A percentile compares a stretch with the other conserved stretches of the same genome.
phyloP scores from a whole-genome alignment of 2,329 filamentous ascomycete genomes.

The Fusarium dlaminii region DNA sequence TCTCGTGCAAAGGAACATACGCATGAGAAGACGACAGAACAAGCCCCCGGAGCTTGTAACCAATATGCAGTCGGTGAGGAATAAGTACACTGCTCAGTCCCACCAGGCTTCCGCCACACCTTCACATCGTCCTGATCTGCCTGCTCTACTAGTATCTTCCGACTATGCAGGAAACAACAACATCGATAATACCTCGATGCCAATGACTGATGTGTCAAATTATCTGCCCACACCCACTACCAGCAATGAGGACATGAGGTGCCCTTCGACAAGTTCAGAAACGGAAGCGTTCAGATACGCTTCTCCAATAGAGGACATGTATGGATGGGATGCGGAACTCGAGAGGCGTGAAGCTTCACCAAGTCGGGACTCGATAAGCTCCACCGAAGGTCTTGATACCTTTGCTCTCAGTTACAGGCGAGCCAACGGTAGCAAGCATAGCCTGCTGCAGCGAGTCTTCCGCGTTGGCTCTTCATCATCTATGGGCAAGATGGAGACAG shows the following conservation, averaged over 20 bases:
- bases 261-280: conserved; percentile 18
- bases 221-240: conserved; percentile 48
- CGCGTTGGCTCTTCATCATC: conserved; percentile 36
- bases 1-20: conserved; percentile 39
- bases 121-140: background rate
- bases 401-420: conserved; percentile 36
- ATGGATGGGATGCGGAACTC: conserved; percentile 64
- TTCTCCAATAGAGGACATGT: conserved; percentile 50
- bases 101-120: background rate
- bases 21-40: conserved; percentile 34
- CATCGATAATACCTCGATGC: background rate
- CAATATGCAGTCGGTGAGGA: background rate
- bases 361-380: conserved; percentile 15
- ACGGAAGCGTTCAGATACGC: conserved; percentile 25
- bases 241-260: conserved; percentile 26
- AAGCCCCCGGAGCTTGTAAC: conserved; percentile 20
- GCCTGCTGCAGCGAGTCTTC: conserved; percentile 40
- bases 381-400: conserved; percentile 22
- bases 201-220: conserved; percentile 51
- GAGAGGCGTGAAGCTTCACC: conserved; percentile 24
- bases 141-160: conserved; percentile 9
- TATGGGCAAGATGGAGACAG: conserved; percentile 23
- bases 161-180: conserved; percentile 6
- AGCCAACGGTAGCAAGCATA: conserved; percentile 40
- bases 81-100: conserved; percentile 1